These are phyloP conservation scores for Periconia macrospinosa DNA, from an alignment of 2,329 filamentous ascomycete genomes.

Conservation along the genomic window DNA sequence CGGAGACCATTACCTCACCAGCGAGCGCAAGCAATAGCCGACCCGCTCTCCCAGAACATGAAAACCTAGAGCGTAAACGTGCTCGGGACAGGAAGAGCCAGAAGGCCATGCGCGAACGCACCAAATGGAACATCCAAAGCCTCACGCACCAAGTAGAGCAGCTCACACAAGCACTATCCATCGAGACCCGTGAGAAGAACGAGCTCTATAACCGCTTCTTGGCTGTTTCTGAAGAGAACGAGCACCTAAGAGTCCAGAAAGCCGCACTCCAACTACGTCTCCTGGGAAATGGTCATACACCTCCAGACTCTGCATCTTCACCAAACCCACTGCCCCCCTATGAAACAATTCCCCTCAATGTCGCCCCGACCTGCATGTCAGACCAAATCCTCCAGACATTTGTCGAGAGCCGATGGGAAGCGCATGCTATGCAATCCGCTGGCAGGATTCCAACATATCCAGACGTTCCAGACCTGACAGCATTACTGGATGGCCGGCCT, in stretches of 20 bases:
- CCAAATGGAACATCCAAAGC: slow-evolving; percentile 23
- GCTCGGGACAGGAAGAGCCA: slow-evolving; percentile 27
- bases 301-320: slow-evolving; percentile 1
- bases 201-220: slow-evolving; percentile 18
- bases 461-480: slow-evolving; percentile 18
- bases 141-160: slow-evolving; percentile 24
- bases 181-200: slow-evolving; percentile 13
- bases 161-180: slow-evolving; percentile 17
- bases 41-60: slow-evolving; percentile 4
- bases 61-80: slow-evolving; percentile 22
- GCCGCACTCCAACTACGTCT: slow-evolving; percentile 22
- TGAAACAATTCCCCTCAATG: slow-evolving; percentile 24
- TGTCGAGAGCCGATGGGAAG: slow-evolving; percentile 19
- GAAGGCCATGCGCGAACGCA: slow-evolving; percentile 24
- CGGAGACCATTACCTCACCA: neutral
- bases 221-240: slow-evolving; percentile 21
- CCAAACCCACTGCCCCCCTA: slow-evolving; percentile 7
- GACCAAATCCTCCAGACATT: slow-evolving; percentile 28
- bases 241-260: slow-evolving; percentile 23
- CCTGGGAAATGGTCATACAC: slow-evolving; percentile 16
- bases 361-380: slow-evolving; percentile 17
- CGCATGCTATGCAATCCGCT: slow-evolving; percentile 15
- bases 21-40: neutral
- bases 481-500: slow-evolving; percentile 17
- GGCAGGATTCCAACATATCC: slow-evolving; percentile 15